Percentiles rank a stretch among this genome's conserved stretches.
Evolutionary conservation across 768 basidiomycete species (phyloP).

Genomic region (Pisolithus microcarpus): DNA sequence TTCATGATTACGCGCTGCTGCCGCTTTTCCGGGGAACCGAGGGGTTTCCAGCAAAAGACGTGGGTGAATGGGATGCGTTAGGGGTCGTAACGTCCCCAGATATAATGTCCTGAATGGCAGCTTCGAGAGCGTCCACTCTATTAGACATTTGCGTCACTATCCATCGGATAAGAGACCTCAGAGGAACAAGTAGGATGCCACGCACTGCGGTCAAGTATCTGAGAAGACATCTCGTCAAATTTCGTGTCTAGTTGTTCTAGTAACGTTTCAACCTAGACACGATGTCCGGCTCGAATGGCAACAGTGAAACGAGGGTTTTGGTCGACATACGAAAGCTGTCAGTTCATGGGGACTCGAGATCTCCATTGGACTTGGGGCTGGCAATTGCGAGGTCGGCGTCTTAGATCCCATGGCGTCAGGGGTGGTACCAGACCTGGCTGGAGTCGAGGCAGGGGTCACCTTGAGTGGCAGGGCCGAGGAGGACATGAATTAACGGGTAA

Average conservation of each 20-base stretch:
- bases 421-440: conserved; percentile 32
- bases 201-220: conserved; percentile 81
- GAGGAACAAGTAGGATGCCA: conserved; percentile 11
- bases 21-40: conserved; percentile 37
- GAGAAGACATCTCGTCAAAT: conserved; percentile 89
- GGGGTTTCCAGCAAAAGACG: conserved; percentile 25
- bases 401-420: conserved; percentile 18
- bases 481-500: conserved; percentile 18
- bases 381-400: conserved; percentile 44
- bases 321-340: conserved; percentile 77
- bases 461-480: conserved; percentile 65
- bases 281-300: background rate
- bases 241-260: conserved; percentile 83
- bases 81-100: conserved; percentile 52
- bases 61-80: conserved; percentile 58
- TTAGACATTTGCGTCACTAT: conserved; percentile 91
- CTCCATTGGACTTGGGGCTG: conserved; percentile 41
- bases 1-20: conserved; percentile 20
- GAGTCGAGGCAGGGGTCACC: conserved; percentile 47
- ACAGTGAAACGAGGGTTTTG: background rate
- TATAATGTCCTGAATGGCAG: conserved; percentile 88
- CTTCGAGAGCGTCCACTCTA: conserved; percentile 83
- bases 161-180: conserved; percentile 1
- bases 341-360: conserved; percentile 92
- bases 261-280: conserved; percentile 72